Base-by-base conservation (phyloP, 2,329 filamentous ascomycete genomes). In the Rhinocladiella mackenziei region DNA sequence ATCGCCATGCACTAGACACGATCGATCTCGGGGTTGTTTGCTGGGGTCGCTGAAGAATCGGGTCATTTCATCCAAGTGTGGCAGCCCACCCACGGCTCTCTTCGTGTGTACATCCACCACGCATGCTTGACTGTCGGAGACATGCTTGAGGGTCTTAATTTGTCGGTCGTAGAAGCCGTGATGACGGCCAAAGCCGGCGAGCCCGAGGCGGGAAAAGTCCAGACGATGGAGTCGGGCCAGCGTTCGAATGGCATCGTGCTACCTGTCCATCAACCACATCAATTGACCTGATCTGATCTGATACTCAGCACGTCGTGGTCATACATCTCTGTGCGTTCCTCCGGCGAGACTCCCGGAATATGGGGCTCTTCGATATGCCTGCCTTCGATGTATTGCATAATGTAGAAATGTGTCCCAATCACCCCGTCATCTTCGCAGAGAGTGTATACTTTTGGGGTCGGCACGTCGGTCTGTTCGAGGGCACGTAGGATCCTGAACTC, bases 371-470 rank as follows among this genome's bases (percentile, higher is more conserved):
- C 86, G 61, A 97, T 87, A 67, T 96, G 94, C 59, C 92, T 83
- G 14, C 92, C 92, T 61, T 94, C 85, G 49, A 97, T 75, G 64
- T 92, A 97, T 64, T 88, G 83, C 92, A 98, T 97, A 61, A 97
- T 83, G 70, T 98, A 97, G 66, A 97, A 98, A 4, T 89, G 79
- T 5, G 89, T 97, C 43, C 89, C 92, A 52, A 97, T 74, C 25
- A 97, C 74, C 45, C 67, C 69, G 30, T 74, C 71, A 67, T 97
- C 89, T 65, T 94, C 84, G 68, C 92, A 98, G 13, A 97, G 77
- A 59, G 83, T 84, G 64, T 88, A 84, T 8, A 87, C 80, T 63
- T 78, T 83, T 3, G 92, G 92, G 0, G 95, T 87, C 0, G 89
- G 86, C 6, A 97, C 89, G 62, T 86, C 81, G 15, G 87, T 94